Base-by-base conservation (phyloP, 345 rosid genomes). In the Corchorus olitorius region DNA sequence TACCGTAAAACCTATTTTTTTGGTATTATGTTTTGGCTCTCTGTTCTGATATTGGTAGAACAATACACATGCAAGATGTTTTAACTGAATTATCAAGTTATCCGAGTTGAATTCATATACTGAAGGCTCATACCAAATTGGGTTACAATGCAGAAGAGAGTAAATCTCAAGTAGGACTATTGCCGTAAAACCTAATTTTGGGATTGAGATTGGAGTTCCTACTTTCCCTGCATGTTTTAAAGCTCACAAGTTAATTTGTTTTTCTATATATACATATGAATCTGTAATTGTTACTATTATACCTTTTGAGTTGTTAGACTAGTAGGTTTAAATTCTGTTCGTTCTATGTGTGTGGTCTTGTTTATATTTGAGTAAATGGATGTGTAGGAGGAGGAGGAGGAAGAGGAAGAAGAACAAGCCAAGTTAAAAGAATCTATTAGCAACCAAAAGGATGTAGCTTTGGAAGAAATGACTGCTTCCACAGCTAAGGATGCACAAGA, bases 331-430 rank as follows among this genome's bases (percentile, higher is more conserved):
- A 62, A n/a, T 70, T 27, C 22, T 49, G 14, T 22, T 76, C 59
- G 6, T 19, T 46, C 41, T 43, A 65, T 59, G 27, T 52, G 37
- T 45, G 22, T 33, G 50, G 45, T 80, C 20, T 53, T 39, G 48
- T 74, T 76, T 56, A 27, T 78, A 60, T 65, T 54, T 62, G 53
- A 65, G 50, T n/a, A 65, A 59, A 37, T 63, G 55, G 72, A 72
- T 75, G 16, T 79, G 16, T 85, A 90, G 88, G 97, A 92, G 85
- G 99, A 93, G 72, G 99, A 91, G 73, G 94, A 89, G 76, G 91
- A 92, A 72, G 97, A 95, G 84, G 99, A 90, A 80, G 91, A 90
- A 75, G 99, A 91, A 73, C 89, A 87, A 83, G 97, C 94, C 54
- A 96, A 87, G 88, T 76, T 90, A 85, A 94, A 89, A 84, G 94